Evolutionary conservation across 1,139 yeast genomes (phyloP).

Genomic region (Suhomyces coccinellae): DNA sequence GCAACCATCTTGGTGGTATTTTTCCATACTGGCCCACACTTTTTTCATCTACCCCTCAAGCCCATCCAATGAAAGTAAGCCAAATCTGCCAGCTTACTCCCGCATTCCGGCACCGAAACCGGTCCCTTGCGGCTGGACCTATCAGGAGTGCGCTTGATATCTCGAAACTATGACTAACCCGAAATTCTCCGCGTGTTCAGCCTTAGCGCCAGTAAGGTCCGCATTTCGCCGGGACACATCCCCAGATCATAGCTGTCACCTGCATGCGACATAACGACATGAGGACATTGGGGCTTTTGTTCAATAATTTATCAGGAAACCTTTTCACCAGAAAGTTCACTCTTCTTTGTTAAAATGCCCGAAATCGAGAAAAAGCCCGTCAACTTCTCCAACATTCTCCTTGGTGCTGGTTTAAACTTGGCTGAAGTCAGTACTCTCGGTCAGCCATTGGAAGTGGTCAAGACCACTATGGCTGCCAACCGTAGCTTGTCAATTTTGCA

Average conservation of each 20-base stretch:
- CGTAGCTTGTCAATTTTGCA: slow-evolving; percentile 66
- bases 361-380: slow-evolving; percentile 76
- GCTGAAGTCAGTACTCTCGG: slow-evolving; percentile 94
- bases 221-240: not conserved
- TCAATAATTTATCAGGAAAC: not conserved
- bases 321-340: not conserved
- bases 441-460: slow-evolving; percentile 92
- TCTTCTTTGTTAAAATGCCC: slow-evolving; percentile 11
- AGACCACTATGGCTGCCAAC: slow-evolving; percentile 98
- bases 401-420: slow-evolving; percentile 92
- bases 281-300: not conserved
- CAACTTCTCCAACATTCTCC: slow-evolving; percentile 81
- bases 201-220: not conserved
- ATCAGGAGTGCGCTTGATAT: not conserved
- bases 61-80: not conserved
- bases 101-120: not conserved
- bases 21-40: too few relatives aligned
- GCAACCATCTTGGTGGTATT: too few relatives aligned
- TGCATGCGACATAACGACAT: slow-evolving; percentile 5
- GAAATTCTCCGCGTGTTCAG: not conserved
- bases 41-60: not conserved
- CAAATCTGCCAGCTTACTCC: not conserved
- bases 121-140: not conserved
- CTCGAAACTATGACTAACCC: not conserved
- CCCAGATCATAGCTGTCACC: not conserved